Evolutionary conservation across 371 early-diverging fungal genomes (phyloP).

Genomic region (Mucor racemosus): DNA sequence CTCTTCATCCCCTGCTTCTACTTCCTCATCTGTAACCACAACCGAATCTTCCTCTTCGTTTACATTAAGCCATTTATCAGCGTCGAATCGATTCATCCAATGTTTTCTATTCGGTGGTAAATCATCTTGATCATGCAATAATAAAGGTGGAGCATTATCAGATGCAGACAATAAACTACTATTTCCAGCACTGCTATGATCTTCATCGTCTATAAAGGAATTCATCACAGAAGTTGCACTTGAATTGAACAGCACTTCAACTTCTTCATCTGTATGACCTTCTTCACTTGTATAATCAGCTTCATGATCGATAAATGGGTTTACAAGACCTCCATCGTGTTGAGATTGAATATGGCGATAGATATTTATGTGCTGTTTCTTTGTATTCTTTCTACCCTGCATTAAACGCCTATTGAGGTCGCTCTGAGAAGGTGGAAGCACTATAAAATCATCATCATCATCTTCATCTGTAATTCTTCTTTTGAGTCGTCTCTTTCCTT

Average conservation of each 20-base stretch:
- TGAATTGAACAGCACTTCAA: slow-evolving; percentile 7
- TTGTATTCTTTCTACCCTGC: not conserved
- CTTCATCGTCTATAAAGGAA: slow-evolving; percentile 31
- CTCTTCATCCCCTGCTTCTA: not conserved
- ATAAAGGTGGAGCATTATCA: not conserved
- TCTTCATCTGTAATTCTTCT: not conserved
- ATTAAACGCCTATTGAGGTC: not conserved
- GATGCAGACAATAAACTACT: not conserved
- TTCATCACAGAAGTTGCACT: slow-evolving; percentile 11
- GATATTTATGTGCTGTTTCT: not conserved
- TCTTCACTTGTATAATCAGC: slow-evolving; percentile 27
- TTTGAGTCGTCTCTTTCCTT: not conserved
- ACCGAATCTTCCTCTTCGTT: slow-evolving; percentile 5
- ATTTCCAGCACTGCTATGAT: not conserved
- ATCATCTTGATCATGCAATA: not conserved
- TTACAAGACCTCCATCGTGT: not conserved
- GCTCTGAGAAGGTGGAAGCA: not conserved
- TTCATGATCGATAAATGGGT: slow-evolving; percentile 34
- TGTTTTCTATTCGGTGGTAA: slow-evolving; percentile 8
- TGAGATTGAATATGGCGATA: not conserved
- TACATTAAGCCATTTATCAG: slow-evolving; percentile 21
- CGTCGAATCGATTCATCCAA: slow-evolving; percentile 26
- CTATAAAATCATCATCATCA: slow-evolving; percentile 12
- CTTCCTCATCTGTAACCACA: slow-evolving; percentile 5
- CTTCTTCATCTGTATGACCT: slow-evolving; percentile 23